Base-by-base conservation (phyloP, 1,284 basidiomycete species). In the Cryptococcus hybrid region DNA sequence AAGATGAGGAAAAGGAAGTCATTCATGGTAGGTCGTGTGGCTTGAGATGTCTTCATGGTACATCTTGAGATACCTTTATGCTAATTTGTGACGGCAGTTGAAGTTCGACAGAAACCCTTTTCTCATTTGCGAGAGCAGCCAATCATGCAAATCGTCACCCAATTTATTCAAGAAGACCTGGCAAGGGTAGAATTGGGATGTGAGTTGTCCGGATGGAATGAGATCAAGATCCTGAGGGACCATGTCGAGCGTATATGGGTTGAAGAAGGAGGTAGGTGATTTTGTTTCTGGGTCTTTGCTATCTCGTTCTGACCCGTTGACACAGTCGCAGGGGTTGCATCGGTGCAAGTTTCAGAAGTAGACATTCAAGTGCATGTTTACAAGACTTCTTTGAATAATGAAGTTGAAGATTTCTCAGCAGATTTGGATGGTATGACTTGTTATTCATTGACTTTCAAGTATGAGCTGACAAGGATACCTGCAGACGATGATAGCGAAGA, bases 281-380 rank as follows among this genome's bases (percentile, higher is more conserved):
- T 15, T 24, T 15, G 40, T 5, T 42, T 42, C 40, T 42, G 12
- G 11, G 12, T n/a, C 34, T 47, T 56, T 44, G 51, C 43, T 46
- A 43, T n/a, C 13, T 24, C 15, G 45, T 42, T 37, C 30, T 30
- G 30, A 30, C 4, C 4, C 4, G 30, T 34, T 47, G 51, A 24
- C 52, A 40, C 15, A 44, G 54, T 34, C 24, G 47, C 40, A n/a
- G 47, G 46, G 7, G 24, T 24, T 37, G 43, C 24, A 5, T 47
- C 44, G 5, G 51, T 58, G 11, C 13, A 34, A 18, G 40, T 70
- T 38, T 40, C 51, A 52, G 51, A 65, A 52, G 68, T 70, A 11
- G 76, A 80, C 3, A 81, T 93, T 40, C 84, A 88, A 60, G 86
- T 96, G 51, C 90, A 99, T 70, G 85, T 95, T 5, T 99, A 97